phyloP scores from a whole-genome alignment of 1,139 yeast species.

The Nakaseomyces nivariensis region DNA sequence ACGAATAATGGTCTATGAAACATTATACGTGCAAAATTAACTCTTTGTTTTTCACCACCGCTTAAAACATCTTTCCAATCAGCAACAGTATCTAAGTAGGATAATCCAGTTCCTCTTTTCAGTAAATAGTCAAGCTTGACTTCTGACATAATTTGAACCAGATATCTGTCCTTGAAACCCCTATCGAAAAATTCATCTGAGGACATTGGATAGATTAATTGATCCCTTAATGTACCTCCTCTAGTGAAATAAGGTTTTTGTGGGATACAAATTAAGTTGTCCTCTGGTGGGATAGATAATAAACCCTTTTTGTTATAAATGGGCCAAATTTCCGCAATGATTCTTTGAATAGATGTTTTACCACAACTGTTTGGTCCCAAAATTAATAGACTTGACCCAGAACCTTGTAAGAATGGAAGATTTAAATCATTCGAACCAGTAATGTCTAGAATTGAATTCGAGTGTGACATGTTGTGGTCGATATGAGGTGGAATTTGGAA shows the following conservation, averaged over 20 bases:
- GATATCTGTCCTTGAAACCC: slow-evolving; percentile 63
- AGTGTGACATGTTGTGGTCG: slow-evolving; percentile 17
- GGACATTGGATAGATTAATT: slow-evolving; percentile 74
- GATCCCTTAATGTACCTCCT: slow-evolving; percentile 77
- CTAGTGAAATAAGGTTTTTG: slow-evolving; percentile 71
- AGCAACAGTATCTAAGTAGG: slow-evolving; percentile 38
- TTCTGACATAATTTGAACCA: slow-evolving; percentile 57
- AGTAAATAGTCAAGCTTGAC: slow-evolving; percentile 76
- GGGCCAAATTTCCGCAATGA: slow-evolving; percentile 90
- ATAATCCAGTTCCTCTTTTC: slow-evolving; percentile 33
- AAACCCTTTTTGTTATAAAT: slow-evolving; percentile 60
- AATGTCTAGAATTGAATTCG: slow-evolving; percentile 20
- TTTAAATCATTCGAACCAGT: slow-evolving; percentile 14
- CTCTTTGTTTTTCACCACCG: slow-evolving; percentile 92
- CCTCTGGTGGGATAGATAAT: slow-evolving; percentile 67
- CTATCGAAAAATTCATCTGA: slow-evolving; percentile 66
- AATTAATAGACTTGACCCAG: slow-evolving; percentile 62
- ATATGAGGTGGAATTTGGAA: slow-evolving; percentile 46
- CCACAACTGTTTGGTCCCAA: slow-evolving; percentile 88
- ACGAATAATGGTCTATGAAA: slow-evolving; percentile 77
- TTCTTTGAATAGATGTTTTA: slow-evolving; percentile 75
- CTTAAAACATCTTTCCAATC: slow-evolving; percentile 89
- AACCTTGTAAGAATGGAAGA: slow-evolving; percentile 21
- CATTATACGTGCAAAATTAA: slow-evolving; percentile 79
- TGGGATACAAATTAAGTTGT: slow-evolving; percentile 66